phyloP scores from a whole-genome alignment of 208 protist species.

The Acanthamoeba lenticulata region DNA sequence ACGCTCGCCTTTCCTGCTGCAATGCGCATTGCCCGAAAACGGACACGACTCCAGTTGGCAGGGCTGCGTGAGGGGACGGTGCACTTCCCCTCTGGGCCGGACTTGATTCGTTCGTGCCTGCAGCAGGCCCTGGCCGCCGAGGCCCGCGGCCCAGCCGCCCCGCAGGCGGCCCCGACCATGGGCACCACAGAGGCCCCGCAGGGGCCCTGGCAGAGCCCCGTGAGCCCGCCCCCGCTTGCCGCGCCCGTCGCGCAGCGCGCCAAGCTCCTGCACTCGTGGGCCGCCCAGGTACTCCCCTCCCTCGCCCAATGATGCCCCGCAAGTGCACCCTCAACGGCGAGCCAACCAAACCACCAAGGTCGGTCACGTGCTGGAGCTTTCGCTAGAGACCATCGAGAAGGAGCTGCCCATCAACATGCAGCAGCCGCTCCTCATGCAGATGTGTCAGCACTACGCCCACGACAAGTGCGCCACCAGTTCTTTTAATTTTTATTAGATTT shows the following conservation, averaged over 20 bases:
- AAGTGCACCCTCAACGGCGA: not conserved
- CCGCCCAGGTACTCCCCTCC: not conserved
- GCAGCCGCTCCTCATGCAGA: conserved; percentile 18
- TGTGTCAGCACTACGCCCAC: not conserved
- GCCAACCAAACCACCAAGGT: not conserved
- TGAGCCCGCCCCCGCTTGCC: not conserved
- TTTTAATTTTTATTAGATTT: no score
- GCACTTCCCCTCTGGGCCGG: not conserved
- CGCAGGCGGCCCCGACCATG: not conserved
- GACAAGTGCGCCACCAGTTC: not conserved
- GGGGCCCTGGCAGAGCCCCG: not conserved
- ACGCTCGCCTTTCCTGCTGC: no score
- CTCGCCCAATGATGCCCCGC: not conserved
- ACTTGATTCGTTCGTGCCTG: conserved; percentile 34
- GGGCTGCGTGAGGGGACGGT: not conserved
- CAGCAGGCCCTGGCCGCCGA: conserved; percentile 4
- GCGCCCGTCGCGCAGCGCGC: not conserved
- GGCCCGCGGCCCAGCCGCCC: not conserved
- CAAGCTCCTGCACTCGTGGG: conserved; percentile 31
- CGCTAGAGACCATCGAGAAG: conserved; percentile 32
- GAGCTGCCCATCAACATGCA: conserved; percentile 57
- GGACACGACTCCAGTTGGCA: not conserved
- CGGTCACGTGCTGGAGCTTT: not conserved
- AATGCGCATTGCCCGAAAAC: not conserved
- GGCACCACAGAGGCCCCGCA: not conserved